Base-by-base conservation (phyloP, 805 yeast species). In the Cyberlindnera americana region DNA sequence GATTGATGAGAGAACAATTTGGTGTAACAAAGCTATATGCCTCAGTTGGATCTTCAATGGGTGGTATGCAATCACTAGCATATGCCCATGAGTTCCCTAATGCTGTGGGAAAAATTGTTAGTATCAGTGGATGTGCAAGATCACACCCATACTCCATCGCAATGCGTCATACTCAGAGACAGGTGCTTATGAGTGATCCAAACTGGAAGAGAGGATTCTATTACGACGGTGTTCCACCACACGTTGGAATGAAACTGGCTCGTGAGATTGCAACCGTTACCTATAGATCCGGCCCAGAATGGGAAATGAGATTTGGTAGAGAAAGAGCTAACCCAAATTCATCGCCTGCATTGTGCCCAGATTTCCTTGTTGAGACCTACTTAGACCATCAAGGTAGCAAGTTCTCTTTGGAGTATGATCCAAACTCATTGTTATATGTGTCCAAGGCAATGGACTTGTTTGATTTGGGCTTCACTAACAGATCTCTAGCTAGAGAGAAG, bases 21-120 rank as follows among this genome's bases (percentile, higher is more conserved):
- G 80, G 81, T 1, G 82, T 83, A 22, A 34, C 52, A 2, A 82
- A 77, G 57, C 63, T 90, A 19, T 76, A 78, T 60, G 95, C 95
- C 2, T 75, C 87, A 2, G 78, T 90, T 7, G 97, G 97, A 6
- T 81, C 95, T 3, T 86, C 95, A 0, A 86, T 90, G 95, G 97
- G 97, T n/a, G 97, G 96, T n/a, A 88, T 90, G 96, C 96, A 89
- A 65, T 81, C 91, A 8, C 70, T 90, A 40, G 95, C 96, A 0
- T 86, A 79, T 60, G 95, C 88, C 1, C 73, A 78, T 57, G 95
- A 84, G 55, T 90, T 84, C 53, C 84, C 95, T 1, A 81, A 82
- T 34, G 75, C 71, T 40, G 96, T 89, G 3, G 74, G 72, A 6
- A 79, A 82, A 38, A 72, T 90, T 3, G 76, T 88, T 1, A 75